These are phyloP conservation scores for Saccharomyces jurei DNA, from an alignment of 805 yeast species.

Conservation along the genomic window DNA sequence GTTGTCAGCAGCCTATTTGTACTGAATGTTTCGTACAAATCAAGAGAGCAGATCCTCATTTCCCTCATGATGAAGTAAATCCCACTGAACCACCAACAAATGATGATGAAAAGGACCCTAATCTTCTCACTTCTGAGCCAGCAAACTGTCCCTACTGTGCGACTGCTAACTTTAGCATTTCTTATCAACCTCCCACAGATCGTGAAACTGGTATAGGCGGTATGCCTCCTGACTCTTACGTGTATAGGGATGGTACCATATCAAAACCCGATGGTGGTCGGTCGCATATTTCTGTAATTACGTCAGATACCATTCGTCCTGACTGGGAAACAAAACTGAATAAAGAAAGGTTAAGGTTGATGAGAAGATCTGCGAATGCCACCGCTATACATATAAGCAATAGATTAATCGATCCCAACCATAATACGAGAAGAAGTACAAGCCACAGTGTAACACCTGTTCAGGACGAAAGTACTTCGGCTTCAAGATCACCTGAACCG, in stretches of 20 bases:
- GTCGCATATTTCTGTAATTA: slow-evolving; percentile 34
- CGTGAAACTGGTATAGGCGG: slow-evolving; percentile 53
- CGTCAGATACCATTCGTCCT: slow-evolving; percentile 79
- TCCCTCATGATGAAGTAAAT: slow-evolving; percentile 62
- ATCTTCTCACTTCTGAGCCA: slow-evolving; percentile 71
- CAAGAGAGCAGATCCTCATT: slow-evolving; percentile 72
- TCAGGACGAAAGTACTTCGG: slow-evolving; percentile 13
- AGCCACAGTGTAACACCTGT: slow-evolving; percentile 8
- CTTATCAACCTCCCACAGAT: slow-evolving; percentile 55
- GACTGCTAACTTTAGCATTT: slow-evolving; percentile 73
- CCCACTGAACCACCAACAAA: slow-evolving; percentile 20
- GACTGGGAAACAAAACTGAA: slow-evolving; percentile 79
- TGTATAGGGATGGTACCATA: slow-evolving; percentile 8
- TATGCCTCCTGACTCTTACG: slow-evolving; percentile 39
- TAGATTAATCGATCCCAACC: slow-evolving; percentile 40
- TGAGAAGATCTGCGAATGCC: slow-evolving; percentile 87
- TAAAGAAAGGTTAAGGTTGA: slow-evolving; percentile 67
- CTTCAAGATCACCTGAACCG: slow-evolving; percentile 11
- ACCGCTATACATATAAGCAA: slow-evolving; percentile 88
- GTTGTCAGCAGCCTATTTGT: slow-evolving; percentile 91
- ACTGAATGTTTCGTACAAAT: slow-evolving; percentile 96
- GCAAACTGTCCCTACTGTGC: slow-evolving; percentile 94
- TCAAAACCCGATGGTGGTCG: slow-evolving; percentile 35
- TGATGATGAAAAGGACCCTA: slow-evolving; percentile 39
- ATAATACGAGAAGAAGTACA: slow-evolving; percentile 14